phyloP scores from a whole-genome alignment of 495 filamentous ascomycete genomes.

The Letharia lupina region DNA sequence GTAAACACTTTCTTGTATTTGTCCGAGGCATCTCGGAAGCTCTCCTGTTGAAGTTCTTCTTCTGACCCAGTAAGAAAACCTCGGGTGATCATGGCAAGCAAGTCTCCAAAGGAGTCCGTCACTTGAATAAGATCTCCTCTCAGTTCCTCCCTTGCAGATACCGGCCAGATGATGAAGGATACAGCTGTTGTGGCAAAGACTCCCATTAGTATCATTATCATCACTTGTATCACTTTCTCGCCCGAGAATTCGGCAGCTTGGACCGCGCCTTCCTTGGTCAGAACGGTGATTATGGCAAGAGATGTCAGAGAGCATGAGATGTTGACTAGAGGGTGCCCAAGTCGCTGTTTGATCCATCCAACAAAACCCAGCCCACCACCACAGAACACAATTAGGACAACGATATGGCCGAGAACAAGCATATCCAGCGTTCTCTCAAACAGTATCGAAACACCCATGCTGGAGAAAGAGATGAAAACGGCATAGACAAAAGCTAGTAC shows the following conservation, averaged over 20 bases:
- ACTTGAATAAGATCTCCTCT: constrained; percentile 65
- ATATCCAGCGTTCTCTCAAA: constrained; percentile 57
- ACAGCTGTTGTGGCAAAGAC: constrained; percentile 66
- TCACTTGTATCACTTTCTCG: constrained; percentile 74
- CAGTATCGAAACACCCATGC: constrained; percentile 77
- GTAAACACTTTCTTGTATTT: constrained; percentile 62
- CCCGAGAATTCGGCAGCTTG: constrained; percentile 71
- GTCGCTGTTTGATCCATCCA: constrained; percentile 84
- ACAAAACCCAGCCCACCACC: constrained; percentile 84
- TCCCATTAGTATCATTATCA: constrained; percentile 88
- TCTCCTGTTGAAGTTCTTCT: constrained; percentile 55
- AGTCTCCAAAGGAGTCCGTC: constrained; percentile 68
- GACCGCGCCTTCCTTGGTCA: constrained; percentile 87
- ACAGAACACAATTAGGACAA: constrained; percentile 81
- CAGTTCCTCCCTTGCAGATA: constrained; percentile 68
- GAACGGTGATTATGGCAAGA: constrained; percentile 82
- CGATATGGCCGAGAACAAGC: constrained; percentile 62
- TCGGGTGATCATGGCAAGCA: constrained; percentile 73
- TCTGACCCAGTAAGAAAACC: constrained; percentile 83
- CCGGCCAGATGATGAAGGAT: constrained; percentile 69
- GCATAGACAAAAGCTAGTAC: constrained; percentile 76
- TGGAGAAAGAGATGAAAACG: constrained; percentile 67
- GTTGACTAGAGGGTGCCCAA: constrained; percentile 80
- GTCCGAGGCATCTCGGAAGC: constrained; percentile 57
- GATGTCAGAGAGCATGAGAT: constrained; percentile 84